Conservation (phyloP, 768 basidiomycete species). For the Saitozyma podzolica region DNA sequence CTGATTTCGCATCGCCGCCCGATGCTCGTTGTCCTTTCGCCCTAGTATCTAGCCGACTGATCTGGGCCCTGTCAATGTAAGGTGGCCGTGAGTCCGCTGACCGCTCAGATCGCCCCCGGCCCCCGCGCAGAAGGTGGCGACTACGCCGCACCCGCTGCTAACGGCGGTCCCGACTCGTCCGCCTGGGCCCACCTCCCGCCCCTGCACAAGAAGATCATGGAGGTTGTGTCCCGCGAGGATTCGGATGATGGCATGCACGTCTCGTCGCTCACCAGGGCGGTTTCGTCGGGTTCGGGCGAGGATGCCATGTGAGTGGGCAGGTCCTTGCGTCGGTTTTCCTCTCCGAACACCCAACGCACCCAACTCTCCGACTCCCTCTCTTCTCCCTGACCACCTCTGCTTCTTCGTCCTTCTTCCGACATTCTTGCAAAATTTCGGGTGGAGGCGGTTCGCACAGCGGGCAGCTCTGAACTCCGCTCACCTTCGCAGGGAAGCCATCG, state of each 20-base stretch:
- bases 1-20: too few relatives aligned
- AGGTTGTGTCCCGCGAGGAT: constrained; percentile 62
- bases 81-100: neutral
- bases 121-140: constrained; percentile 4
- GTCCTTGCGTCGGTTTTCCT: neutral
- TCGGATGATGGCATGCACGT: constrained; percentile 71
- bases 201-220: constrained; percentile 66
- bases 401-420: too few relatives aligned
- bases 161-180: constrained; percentile 24
- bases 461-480: constrained; percentile 39
- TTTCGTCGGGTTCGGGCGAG: constrained; percentile 61
- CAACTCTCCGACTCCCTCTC: too few relatives aligned
- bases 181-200: constrained; percentile 61
- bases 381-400: too few relatives aligned
- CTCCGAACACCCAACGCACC: too few relatives aligned
- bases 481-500: constrained; percentile 63
- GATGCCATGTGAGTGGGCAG: constrained; percentile 62
- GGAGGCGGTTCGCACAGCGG: constrained; percentile 8
- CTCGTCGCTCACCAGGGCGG: constrained; percentile 66
- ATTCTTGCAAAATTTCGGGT: neutral
- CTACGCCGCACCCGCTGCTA: constrained; percentile 15
- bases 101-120: neutral
- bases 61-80: neutral
- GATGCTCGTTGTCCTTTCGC: too few relatives aligned
- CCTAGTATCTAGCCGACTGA: too few relatives aligned